Base-by-base conservation (phyloP, 768 basidiomycete genomes). In the Wakefieldia striispora region DNA sequence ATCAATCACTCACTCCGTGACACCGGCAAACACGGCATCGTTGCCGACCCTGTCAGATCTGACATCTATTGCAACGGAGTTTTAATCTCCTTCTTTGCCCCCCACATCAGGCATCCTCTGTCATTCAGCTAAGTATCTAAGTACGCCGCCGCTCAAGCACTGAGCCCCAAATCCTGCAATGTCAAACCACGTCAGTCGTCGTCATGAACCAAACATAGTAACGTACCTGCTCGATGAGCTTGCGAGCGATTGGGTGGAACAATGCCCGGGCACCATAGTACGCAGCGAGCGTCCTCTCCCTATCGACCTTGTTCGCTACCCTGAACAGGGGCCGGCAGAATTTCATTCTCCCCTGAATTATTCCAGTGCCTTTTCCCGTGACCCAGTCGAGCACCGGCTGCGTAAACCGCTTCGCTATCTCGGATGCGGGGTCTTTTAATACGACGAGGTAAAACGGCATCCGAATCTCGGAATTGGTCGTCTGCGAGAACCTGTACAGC, bases 341-440 rank as follows among this genome's bases (percentile, higher is more conserved):
- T 57, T 81, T 81, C 78, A 80, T 80, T 49, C 79, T 69, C 7
- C 78, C 78, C 45, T 76, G 76, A 35, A 80, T 61, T 38, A 74
- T 51, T 16, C 73, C 70, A 12, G 68, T 69, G 36, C 70, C 68
- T 16, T 57, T 64, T 10, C 75, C 78, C 9, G 68, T 65, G 26
- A 79, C 71, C 79, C 79, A 81, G 38, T 72, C 65, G 0, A 72
- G 70, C 3, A 76, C 78, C 1, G 62, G 54, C n/a, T 58, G 56
- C 6, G 67, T 67, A 37, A 65, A 72, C 6, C 49, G 43, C 24
- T 52, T 43, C 6, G 76, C 77, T 9, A 62, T 62, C 12, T 45
- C 34, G 0, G 71, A 70, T 2, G 54, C 5, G 3, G 74, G 63
- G 31, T 73, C 72, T 43, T 69, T 63, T 10, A 83, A 65, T 3